Percentiles rank a stretch among this genome's conserved stretches.
These are phyloP conservation scores for Gastrolobium villosum DNA, from an alignment of 306 rosid species.

Conservation along the genomic window DNA sequence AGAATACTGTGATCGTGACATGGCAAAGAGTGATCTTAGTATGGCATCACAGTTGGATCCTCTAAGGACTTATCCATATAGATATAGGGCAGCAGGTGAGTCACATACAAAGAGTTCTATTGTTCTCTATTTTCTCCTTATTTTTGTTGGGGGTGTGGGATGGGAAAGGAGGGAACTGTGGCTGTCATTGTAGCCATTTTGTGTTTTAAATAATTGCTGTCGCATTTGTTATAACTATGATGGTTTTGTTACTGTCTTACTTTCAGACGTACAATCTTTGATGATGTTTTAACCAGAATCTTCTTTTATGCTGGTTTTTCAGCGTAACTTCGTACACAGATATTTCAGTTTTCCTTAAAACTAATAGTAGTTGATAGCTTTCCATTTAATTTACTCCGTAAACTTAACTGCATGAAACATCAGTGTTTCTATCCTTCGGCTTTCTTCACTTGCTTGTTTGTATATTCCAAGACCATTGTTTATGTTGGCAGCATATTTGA, in stretches of 20 bases:
- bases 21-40: conserved; percentile 88
- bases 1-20: conserved; percentile 94
- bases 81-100: conserved; percentile 97
- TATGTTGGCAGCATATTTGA: neutral
- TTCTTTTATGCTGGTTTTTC: conserved; percentile 24
- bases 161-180: conserved; percentile 27
- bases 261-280: neutral
- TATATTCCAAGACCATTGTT: neutral
- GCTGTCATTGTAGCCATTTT: conserved; percentile 38
- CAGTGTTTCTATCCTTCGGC: neutral
- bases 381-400: neutral
- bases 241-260: conserved; percentile 16
- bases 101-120: conserved; percentile 25
- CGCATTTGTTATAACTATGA: conserved; percentile 7
- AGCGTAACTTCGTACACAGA: neutral
- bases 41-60: conserved; percentile 90
- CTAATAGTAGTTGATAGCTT: neutral
- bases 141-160: conserved; percentile 30
- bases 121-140: conserved; percentile 9
- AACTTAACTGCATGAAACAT: conserved; percentile 19
- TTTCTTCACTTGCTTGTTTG: conserved; percentile 15
- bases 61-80: conserved; percentile 89
- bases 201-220: conserved; percentile 30
- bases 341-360: neutral
- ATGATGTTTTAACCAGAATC: neutral